Evolutionary conservation across 495 filamentous ascomycete genomes (phyloP), one percentile per base, ranked within the genome.

Genomic region (Daldinia concentrica): DNA sequence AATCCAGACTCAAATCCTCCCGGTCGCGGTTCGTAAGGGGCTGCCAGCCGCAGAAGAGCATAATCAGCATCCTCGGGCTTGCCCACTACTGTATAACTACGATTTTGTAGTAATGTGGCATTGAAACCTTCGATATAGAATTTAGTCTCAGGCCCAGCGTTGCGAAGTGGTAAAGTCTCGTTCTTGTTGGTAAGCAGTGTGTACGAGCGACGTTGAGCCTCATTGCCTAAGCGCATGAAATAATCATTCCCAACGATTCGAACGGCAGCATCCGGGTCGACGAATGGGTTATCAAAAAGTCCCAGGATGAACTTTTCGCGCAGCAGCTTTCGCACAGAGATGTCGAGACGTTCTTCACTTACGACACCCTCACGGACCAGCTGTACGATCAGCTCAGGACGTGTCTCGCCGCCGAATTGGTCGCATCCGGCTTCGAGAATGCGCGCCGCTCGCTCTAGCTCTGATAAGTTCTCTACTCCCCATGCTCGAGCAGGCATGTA

Each of bases 281-380:
- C 74, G 71, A 85, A 87, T 1, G 87, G 87, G 54, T 87, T 82
- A 62, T 90, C 88, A 72, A 89, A 90, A 60, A 90, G 78, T 4
- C 88, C 87, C 74, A 87, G 81, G 32, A 82, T 74, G 66, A 89
- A 90, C 77, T 90, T 90, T 30, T 82, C 82, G 5, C 83, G 78
- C 12, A 90, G 82, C 6, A 88, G 68, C 50, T 86, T 78, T 8
- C 83, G 80, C 6, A 90, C 87, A 12, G 88, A 86, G 6, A 80
- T 82, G 72, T 90, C 76, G 51, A 90, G 82, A 54, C 81, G 74
- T 6, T 76, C 71, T 30, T 84, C 79, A 57, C 84, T 81, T 4
- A 90, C 74, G 36, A 82, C 82, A 0, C 86, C 85, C 14, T 85
- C 82, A 30, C 81, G 73, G 30, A 90, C 81, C 0, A 90, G 80